Evolutionary conservation across 148 eudicot genomes (phyloP), one percentile per base, ranked within the genome.

Genomic region (Nepenthes gracilis): DNA sequence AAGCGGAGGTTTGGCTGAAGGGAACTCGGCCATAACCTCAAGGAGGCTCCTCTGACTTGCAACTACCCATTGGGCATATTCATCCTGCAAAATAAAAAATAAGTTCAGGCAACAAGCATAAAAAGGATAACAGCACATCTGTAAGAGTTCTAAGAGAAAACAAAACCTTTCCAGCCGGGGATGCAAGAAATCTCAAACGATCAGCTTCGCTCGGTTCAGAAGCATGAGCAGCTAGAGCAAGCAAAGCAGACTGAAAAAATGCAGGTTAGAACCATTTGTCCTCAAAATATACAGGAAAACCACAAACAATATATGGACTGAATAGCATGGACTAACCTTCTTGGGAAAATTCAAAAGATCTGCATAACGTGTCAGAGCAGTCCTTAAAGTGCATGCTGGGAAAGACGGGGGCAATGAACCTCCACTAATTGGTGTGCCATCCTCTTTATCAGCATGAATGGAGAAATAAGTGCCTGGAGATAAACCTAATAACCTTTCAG

Each of bases 131-230:
- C 36, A 9, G 9, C 14, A 55, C 36, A 33, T 55, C 32, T 12
- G 15, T 9, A 55, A 55, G 13, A 33, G 36, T 33, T 6, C 35
- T 23, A 55, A 1, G 13, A 60, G 47, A 34, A 49, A 43, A 32
- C 34, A 56, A 45, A 54, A 93, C 99, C 99, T 93, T 93, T 65
- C 96, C 99, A 75, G 81, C 84, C 63, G 96, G 92, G 54, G 99
- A 93, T 52, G 96, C 96, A 60, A 93, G 96, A 72, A 75, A 73
- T 69, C 64, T 86, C 70, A 93, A 73, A 6, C 85, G 80, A 36
- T 93, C 96, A 23, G 96, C 99, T 77, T 93, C 99, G 70, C 66
- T 81, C 38, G 87, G 72, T 67, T 93, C 87, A 57, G 99, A 82
- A 67, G 96, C 88, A 77, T 86, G 88, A 63, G 96, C 87, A 14